Percentiles rank a stretch among this genome's conserved stretches.
These are phyloP conservation scores for Endothia cerciana DNA, from an alignment of 2,329 filamentous ascomycete species.

Conservation along the genomic window DNA sequence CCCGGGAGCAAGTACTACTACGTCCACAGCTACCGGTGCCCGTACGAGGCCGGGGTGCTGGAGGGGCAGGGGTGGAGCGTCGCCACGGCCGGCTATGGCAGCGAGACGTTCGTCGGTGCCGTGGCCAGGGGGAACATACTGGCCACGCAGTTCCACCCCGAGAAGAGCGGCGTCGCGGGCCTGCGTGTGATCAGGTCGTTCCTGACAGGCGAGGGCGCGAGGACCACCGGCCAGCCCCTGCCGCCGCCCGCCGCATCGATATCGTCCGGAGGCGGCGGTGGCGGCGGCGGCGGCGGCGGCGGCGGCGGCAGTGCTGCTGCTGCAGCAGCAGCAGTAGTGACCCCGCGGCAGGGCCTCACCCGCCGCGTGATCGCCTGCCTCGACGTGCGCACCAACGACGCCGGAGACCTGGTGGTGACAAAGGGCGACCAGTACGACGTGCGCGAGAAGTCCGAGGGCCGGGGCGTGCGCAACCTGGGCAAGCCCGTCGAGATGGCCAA, in stretches of 20 bases:
- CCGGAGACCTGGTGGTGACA: slow-evolving; percentile 93
- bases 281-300: too few species aligned
- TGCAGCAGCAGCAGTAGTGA: too few species aligned
- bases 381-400: slow-evolving; percentile 92
- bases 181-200: slow-evolving; percentile 85
- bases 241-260: slow-evolving; percentile 29
- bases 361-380: slow-evolving; percentile 92
- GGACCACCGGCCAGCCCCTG: slow-evolving; percentile 49
- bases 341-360: slow-evolving; percentile 69
- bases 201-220: slow-evolving; percentile 69
- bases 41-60: slow-evolving; percentile 73
- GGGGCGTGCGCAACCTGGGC: slow-evolving; percentile 82
- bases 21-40: slow-evolving; percentile 90
- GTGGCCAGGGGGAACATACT: slow-evolving; percentile 84
- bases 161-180: slow-evolving; percentile 92
- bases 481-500: slow-evolving; percentile 96
- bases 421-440: slow-evolving; percentile 99
- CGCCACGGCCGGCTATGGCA: slow-evolving; percentile 86
- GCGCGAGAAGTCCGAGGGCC: slow-evolving; percentile 74
- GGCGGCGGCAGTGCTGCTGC: too few species aligned
- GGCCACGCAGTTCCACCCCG: slow-evolving; percentile 95
- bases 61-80: slow-evolving; percentile 87
- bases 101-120: slow-evolving; percentile 89
- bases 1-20: slow-evolving; percentile 97
- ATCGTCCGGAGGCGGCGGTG: slow-evolving; percentile 17